Conservation (phyloP, 192 early-diverging fungal genomes). For the Borealophlyctis nickersoniae region DNA sequence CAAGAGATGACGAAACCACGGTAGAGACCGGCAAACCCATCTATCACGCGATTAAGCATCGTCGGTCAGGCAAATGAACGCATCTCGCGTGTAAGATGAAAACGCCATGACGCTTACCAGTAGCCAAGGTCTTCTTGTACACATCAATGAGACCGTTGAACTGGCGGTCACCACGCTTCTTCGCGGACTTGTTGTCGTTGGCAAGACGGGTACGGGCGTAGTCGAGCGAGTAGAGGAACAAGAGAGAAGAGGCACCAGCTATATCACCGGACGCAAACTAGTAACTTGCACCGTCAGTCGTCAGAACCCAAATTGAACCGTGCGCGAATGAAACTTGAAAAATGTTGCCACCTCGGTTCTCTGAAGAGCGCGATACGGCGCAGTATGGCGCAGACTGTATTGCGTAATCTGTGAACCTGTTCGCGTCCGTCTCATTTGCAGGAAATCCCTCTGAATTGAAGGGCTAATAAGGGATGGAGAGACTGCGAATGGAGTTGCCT, state of each 20-base stretch:
- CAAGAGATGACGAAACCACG: slow-evolving; percentile 89
- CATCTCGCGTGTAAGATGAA: not conserved
- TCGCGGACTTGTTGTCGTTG: slow-evolving; percentile 68
- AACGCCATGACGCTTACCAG: slow-evolving; percentile 10
- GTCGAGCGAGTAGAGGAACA: slow-evolving; percentile 93
- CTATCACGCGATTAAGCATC: slow-evolving; percentile 18
- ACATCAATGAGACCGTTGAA: slow-evolving; percentile 84
- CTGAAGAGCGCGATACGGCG: too few relatives aligned
- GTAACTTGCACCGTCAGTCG: too few relatives aligned
- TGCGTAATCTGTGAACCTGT: too few relatives aligned
- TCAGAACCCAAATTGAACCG: too few relatives aligned
- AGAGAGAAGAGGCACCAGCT: slow-evolving; percentile 85
- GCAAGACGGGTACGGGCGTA: slow-evolving; percentile 98
- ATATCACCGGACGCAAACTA: slow-evolving; percentile 91
- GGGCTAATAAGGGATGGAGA: too few relatives aligned
- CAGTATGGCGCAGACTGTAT: too few relatives aligned
- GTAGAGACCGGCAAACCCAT: slow-evolving; percentile 93
- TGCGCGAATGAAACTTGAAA: too few relatives aligned
- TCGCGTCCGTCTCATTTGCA: too few relatives aligned
- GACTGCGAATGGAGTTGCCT: too few relatives aligned
- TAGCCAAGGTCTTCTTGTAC: slow-evolving; percentile 72
- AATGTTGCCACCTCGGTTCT: too few relatives aligned
- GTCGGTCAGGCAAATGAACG: too few relatives aligned
- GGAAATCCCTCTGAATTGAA: too few relatives aligned
- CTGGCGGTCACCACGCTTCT: slow-evolving; percentile 77